These are phyloP conservation scores for Phytophthora idaei DNA, from an alignment of 352 stramenopile species.

Conservation along the genomic window DNA sequence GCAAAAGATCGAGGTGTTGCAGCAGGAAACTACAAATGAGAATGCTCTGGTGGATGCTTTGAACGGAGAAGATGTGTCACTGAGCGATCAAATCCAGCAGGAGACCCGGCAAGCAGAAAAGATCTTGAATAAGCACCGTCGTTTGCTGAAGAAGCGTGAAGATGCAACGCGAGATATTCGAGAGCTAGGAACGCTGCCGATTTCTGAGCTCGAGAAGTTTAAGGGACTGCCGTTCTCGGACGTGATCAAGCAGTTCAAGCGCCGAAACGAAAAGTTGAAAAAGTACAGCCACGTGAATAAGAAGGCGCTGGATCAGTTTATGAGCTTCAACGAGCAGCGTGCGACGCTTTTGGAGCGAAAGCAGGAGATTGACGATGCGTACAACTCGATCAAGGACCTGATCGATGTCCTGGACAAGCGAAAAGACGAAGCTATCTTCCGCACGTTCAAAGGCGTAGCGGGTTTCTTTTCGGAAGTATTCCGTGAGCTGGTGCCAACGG, in stretches of 20 bases:
- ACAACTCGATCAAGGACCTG: slow-evolving; percentile 87
- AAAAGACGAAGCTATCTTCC: slow-evolving; percentile 99
- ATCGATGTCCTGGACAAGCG: slow-evolving; percentile 94
- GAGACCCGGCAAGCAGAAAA: slow-evolving; percentile 84
- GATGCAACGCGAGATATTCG: slow-evolving; percentile 96
- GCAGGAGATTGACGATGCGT: slow-evolving; percentile 95
- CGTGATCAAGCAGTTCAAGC: slow-evolving; percentile 95
- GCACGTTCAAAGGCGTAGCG: slow-evolving; percentile 98
- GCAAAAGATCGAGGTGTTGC: slow-evolving; percentile 53
- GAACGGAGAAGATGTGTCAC: slow-evolving; percentile 56
- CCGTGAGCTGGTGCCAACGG: slow-evolving; percentile 96
- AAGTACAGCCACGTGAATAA: slow-evolving; percentile 99
- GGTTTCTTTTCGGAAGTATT: slow-evolving; percentile 99
- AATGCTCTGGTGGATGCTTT: slow-evolving; percentile 54
- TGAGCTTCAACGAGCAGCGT: slow-evolving; percentile 97
- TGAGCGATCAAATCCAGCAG: slow-evolving; percentile 88
- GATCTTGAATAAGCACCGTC: slow-evolving; percentile 75
- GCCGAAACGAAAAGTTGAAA: slow-evolving; percentile 96
- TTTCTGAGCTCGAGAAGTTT: slow-evolving; percentile 93
- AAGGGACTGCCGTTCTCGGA: slow-evolving; percentile 86
- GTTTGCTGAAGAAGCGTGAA: slow-evolving; percentile 91
- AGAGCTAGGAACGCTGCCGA: slow-evolving; percentile 96
- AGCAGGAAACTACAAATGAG: slow-evolving; percentile 59
- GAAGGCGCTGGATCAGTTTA: slow-evolving; percentile 99
- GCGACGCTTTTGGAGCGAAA: slow-evolving; percentile 93